Conservation (phyloP, 305 asterid species). For the Fraxinus nigra region DNA sequence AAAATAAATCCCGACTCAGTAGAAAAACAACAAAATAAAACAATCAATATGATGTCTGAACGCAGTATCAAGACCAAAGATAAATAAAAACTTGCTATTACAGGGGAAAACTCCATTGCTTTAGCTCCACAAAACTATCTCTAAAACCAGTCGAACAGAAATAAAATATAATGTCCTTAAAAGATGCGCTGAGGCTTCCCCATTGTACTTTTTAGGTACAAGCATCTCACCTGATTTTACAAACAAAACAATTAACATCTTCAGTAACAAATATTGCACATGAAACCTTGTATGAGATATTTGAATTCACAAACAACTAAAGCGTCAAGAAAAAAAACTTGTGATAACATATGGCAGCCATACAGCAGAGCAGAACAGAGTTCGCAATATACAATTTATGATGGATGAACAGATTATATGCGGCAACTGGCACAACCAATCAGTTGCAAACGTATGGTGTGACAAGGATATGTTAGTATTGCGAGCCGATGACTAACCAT, state of each 20-base stretch:
- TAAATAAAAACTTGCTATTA: constrained; percentile 23
- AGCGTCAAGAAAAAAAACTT: background rate
- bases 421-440: background rate
- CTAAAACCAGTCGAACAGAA: background rate
- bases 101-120: constrained; percentile 19
- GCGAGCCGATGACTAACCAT: background rate
- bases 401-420: background rate
- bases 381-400: background rate
- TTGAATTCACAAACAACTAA: background rate
- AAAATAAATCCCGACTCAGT: background rate
- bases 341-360: background rate
- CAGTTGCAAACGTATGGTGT: background rate
- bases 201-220: constrained; percentile 75
- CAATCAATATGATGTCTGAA: background rate
- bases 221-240: constrained; percentile 56
- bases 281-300: background rate
- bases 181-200: constrained; percentile 64
- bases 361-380: background rate
- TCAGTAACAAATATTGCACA: constrained; percentile 2
- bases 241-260: background rate
- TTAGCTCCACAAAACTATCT: constrained; percentile 13
- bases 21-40: constrained; percentile 17
- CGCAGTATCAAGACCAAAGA: background rate
- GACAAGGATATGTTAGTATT: background rate
- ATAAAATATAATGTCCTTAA: constrained; percentile 20